Conservation (phyloP, 768 basidiomycete genomes). For the Cystobasidium ongulense region DNA sequence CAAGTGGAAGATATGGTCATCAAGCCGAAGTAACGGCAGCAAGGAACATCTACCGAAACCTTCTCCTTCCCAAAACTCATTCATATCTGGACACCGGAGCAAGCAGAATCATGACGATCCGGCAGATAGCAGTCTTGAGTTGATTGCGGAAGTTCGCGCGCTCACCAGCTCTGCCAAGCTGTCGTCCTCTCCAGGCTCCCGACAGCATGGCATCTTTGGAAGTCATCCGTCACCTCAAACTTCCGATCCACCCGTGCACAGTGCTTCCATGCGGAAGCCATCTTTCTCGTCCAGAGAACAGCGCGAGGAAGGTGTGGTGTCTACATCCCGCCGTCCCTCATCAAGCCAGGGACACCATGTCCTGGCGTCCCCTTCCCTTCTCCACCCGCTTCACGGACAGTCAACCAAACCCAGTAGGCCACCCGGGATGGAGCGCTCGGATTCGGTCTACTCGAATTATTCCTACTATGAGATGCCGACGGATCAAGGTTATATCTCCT, state of each 20-base stretch:
- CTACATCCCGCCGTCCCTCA: background rate
- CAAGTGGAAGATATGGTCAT: background rate
- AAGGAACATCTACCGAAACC: background rate
- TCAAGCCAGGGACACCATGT: background rate
- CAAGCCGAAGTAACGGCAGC: background rate
- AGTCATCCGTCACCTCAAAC: background rate
- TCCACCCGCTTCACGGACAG: too few species aligned
- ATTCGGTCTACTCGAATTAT: constrained; percentile 25
- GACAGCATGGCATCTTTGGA: background rate
- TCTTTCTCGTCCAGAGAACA: too few species aligned
- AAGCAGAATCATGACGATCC: background rate
- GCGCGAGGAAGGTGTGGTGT: too few species aligned
- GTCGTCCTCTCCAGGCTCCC: background rate
- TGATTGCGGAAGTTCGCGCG: background rate
- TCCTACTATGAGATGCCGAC: constrained; percentile 24
- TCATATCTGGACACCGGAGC: too few species aligned
- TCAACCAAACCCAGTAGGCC: background rate
- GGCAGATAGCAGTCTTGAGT: background rate
- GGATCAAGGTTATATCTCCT: background rate
- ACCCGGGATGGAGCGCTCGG: background rate
- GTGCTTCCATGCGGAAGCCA: too few species aligned
- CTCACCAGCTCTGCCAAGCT: background rate
- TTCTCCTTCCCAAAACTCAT: background rate
- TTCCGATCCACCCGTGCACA: background rate
- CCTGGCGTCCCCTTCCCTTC: background rate